These are phyloP conservation scores for Saccharomyces hybrid DNA, from an alignment of 1,139 yeast genomes.

Conservation along the genomic window DNA sequence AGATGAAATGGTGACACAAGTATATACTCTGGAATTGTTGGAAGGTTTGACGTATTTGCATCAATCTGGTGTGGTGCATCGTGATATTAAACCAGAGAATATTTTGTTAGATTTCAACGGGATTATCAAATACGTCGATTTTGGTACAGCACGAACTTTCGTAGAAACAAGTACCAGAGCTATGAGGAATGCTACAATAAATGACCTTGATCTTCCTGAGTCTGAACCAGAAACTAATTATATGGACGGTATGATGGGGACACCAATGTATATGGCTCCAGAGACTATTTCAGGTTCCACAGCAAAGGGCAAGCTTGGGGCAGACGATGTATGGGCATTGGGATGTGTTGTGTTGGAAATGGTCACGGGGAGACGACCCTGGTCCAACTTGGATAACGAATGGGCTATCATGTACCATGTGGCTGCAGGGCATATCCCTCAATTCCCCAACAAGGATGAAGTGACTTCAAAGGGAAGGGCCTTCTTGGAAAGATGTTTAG, in stretches of 20 bases:
- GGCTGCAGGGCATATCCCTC: constrained; percentile 91
- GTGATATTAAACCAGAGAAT: constrained; percentile 92
- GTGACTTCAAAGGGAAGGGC: constrained; percentile 63
- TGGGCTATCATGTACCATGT: constrained; percentile 98
- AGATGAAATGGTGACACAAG: constrained; percentile 84
- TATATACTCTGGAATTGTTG: constrained; percentile 81
- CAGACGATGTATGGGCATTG: constrained; percentile 73
- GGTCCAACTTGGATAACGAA: constrained; percentile 91
- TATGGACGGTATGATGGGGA: constrained; percentile 61
- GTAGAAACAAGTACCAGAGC: neutral
- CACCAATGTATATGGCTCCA: constrained; percentile 99
- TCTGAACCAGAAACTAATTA: constrained; percentile 10
- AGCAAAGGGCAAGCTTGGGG: constrained; percentile 59
- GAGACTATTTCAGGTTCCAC: constrained; percentile 79
- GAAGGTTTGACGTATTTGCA: constrained; percentile 91
- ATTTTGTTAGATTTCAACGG: constrained; percentile 82
- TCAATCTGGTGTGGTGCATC: constrained; percentile 84
- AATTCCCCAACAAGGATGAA: constrained; percentile 71
- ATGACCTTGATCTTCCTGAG: neutral
- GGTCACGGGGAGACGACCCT: constrained; percentile 78
- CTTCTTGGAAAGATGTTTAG: constrained; percentile 69
- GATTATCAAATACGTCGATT: constrained; percentile 85
- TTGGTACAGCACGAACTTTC: constrained; percentile 80
- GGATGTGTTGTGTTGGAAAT: constrained; percentile 77
- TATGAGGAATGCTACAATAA: neutral